A percentile compares a stretch with the other conserved stretches of the same genome.
Conservation (phyloP, 768 basidiomycete species). For the Fibroporia radiculosa region DNA sequence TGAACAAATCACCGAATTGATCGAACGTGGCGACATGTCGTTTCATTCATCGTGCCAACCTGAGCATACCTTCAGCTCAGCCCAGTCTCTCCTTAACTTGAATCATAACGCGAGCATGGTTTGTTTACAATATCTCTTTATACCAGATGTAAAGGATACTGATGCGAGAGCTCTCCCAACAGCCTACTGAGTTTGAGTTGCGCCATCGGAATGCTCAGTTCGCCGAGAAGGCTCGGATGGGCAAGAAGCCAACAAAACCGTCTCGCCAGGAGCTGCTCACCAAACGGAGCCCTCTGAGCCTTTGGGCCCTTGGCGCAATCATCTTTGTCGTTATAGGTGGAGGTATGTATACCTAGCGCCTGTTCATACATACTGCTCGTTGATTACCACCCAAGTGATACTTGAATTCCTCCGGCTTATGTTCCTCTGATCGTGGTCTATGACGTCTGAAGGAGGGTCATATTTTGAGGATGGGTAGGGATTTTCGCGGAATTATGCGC, state of each 20-base stretch:
- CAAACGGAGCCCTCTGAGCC: conserved; percentile 67
- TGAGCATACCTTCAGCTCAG: neutral
- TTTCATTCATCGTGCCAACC: neutral
- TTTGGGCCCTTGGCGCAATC: conserved; percentile 68
- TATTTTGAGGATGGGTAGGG: neutral
- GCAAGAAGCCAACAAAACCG: conserved; percentile 68
- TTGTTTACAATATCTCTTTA: conserved; percentile 1
- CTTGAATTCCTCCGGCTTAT: conserved; percentile 65
- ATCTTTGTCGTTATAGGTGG: conserved; percentile 77
- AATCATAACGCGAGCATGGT: conserved; percentile 23
- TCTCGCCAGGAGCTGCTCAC: conserved; percentile 65
- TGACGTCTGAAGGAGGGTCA: neutral
- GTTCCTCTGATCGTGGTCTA: conserved; percentile 45
- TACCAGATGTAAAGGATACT: conserved; percentile 1
- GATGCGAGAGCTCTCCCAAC: neutral
- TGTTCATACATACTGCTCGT: neutral
- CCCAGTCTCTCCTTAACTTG: conserved; percentile 28
- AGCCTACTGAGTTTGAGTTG: conserved; percentile 82
- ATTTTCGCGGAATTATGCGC: neutral
- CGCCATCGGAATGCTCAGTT: conserved; percentile 78
- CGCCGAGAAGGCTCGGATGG: conserved; percentile 59
- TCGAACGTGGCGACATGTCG: conserved; percentile 4
- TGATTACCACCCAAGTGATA: conserved; percentile 40
- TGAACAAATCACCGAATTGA: conserved; percentile 8
- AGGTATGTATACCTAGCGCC: conserved; percentile 41